Percentiles rank a stretch among this genome's conserved stretches.
Conservation (phyloP, 2,329 filamentous ascomycete genomes). For the Scedosporium apiospermum region DNA sequence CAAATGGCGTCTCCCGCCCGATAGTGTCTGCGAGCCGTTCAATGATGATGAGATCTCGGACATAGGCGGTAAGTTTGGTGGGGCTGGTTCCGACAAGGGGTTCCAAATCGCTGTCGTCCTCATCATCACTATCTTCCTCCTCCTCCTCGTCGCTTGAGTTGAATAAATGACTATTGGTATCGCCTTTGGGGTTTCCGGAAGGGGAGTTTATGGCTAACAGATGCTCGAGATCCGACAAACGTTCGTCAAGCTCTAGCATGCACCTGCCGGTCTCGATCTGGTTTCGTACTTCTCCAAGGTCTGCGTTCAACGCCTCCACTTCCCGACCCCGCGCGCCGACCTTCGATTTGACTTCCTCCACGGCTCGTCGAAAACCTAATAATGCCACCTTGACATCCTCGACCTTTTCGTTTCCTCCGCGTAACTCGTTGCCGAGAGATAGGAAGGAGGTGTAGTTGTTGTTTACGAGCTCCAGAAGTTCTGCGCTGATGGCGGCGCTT, state of each 20-base stretch:
- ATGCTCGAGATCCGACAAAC: constrained; percentile 54
- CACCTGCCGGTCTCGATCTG: constrained; percentile 52
- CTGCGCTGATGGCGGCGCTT: constrained; percentile 68
- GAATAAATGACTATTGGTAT: constrained; percentile 11
- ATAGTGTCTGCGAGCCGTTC: constrained; percentile 32
- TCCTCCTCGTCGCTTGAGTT: constrained; percentile 28
- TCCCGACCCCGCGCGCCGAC: constrained; percentile 57
- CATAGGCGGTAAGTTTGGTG: constrained; percentile 33
- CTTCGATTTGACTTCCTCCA: constrained; percentile 60
- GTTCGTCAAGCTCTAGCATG: constrained; percentile 58
- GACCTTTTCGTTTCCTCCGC: constrained; percentile 82
- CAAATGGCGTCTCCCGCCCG: constrained; percentile 37
- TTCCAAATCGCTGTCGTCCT: constrained; percentile 16
- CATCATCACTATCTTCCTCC: constrained; percentile 27
- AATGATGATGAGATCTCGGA: constrained; percentile 33
- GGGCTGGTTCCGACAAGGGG: constrained; percentile 35
- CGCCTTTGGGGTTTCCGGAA: constrained; percentile 10
- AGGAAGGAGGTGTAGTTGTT: constrained; percentile 90
- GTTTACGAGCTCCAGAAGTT: constrained; percentile 91
- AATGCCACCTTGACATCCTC: constrained; percentile 84
- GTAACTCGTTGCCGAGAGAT: constrained; percentile 68
- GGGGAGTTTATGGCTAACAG: constrained; percentile 43
- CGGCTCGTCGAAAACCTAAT: constrained; percentile 73
- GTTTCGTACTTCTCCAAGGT: constrained; percentile 54
- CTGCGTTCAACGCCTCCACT: constrained; percentile 50